phyloP scores from a whole-genome alignment of 306 rosid genomes.

The Cicer arietinum region DNA sequence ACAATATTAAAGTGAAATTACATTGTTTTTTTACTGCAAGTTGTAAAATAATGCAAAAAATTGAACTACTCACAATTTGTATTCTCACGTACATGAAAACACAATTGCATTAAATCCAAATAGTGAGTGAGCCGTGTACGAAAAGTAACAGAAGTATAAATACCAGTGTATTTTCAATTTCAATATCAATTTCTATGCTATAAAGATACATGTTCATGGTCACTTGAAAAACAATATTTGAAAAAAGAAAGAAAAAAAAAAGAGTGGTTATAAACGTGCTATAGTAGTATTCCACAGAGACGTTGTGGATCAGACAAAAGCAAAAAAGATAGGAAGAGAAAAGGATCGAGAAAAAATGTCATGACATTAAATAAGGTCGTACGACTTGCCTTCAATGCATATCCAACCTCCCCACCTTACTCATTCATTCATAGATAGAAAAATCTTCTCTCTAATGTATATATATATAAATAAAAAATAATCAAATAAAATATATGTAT shows the following conservation, averaged over 20 bases:
- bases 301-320: neutral
- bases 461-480: neutral
- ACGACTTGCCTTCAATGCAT: conserved; percentile 51
- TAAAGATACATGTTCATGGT: neutral
- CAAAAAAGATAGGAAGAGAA: neutral
- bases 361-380: conserved; percentile 44
- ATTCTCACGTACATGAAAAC: too few relatives aligned
- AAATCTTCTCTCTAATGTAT: neutral
- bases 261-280: neutral
- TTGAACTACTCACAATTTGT: too few relatives aligned
- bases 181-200: neutral
- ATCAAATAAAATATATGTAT: too few relatives aligned
- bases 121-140: neutral
- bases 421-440: conserved; percentile 40
- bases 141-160: neutral
- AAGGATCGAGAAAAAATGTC: neutral
- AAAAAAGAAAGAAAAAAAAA: neutral
- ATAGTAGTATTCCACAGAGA: neutral
- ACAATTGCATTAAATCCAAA: neutral
- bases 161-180: neutral
- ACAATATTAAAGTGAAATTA: too few relatives aligned
- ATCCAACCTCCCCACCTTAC: conserved; percentile 59
- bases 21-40: too few relatives aligned
- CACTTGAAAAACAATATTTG: neutral
- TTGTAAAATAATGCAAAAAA: too few relatives aligned